These are phyloP conservation scores for Ceratocystis papillata DNA, from an alignment of 2,329 filamentous ascomycete genomes.

Conservation along the genomic window DNA sequence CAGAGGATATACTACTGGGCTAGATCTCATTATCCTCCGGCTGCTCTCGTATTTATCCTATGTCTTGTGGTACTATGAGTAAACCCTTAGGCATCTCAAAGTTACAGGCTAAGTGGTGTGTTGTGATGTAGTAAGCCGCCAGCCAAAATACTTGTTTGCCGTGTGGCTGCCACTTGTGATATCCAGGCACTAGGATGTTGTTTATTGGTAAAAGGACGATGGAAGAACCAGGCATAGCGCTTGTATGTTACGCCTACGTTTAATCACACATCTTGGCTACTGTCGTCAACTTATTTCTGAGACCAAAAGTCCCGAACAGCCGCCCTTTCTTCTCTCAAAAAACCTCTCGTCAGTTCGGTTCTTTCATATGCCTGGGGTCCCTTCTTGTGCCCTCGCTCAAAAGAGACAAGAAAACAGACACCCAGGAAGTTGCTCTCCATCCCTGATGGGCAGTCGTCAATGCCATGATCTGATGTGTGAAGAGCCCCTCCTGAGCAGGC, in stretches of 20 bases:
- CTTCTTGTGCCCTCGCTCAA: background rate
- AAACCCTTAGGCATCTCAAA: background rate
- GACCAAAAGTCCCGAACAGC: background rate
- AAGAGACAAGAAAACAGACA: background rate
- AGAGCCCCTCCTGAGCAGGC: background rate
- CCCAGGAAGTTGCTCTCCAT: background rate
- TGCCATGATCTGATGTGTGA: background rate
- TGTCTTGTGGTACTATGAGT: background rate
- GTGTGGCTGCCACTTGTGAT: background rate
- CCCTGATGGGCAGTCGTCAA: background rate
- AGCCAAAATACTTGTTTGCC: background rate
- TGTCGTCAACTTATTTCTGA: constrained; percentile 2
- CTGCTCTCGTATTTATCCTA: background rate
- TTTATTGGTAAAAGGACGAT: background rate
- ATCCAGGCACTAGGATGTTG: background rate
- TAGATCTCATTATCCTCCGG: background rate
- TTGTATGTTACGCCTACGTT: background rate
- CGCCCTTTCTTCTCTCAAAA: background rate
- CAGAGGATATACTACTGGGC: background rate
- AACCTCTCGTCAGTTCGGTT: background rate
- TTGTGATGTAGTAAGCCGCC: background rate
- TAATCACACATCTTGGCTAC: constrained; percentile 6
- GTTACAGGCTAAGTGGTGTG: background rate
- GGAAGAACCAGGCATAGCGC: background rate
- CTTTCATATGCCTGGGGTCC: background rate